phyloP scores from a whole-genome alignment of 495 filamentous ascomycete species.

The Clavariopsis aquatica region DNA sequence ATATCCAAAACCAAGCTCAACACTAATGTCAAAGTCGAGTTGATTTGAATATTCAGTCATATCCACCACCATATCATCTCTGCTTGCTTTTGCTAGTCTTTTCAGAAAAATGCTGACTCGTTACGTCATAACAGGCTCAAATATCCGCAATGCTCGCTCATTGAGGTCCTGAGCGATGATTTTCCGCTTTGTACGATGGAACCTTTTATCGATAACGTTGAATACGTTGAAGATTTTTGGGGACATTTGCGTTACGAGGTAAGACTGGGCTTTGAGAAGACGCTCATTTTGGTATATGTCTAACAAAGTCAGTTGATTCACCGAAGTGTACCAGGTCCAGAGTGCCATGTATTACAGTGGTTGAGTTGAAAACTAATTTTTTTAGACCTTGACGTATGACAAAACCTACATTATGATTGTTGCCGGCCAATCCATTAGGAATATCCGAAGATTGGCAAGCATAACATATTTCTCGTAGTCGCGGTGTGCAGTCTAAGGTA shows the following conservation, averaged over 20 bases:
- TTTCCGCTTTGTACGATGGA: slow-evolving; percentile 18
- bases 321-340: not conserved
- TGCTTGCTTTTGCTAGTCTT: slow-evolving; percentile 20
- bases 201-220: slow-evolving; percentile 22
- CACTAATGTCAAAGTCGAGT: slow-evolving; percentile 41
- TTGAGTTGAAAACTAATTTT: slow-evolving; percentile 19
- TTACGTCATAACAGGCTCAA: slow-evolving; percentile 22
- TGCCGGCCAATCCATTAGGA: not conserved
- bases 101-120: slow-evolving; percentile 26
- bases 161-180: slow-evolving; percentile 30
- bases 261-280: slow-evolving; percentile 2
- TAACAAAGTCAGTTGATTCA: not conserved
- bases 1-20: slow-evolving; percentile 38
- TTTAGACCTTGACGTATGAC: slow-evolving; percentile 21
- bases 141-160: slow-evolving; percentile 28
- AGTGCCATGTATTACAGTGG: slow-evolving; percentile 11
- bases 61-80: slow-evolving; percentile 23
- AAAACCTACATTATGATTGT: not conserved
- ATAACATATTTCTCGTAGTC: slow-evolving; percentile 19
- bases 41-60: slow-evolving; percentile 18
- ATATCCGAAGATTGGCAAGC: not conserved
- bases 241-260: slow-evolving; percentile 8
- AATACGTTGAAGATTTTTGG: slow-evolving; percentile 17
- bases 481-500: slow-evolving; percentile 11
- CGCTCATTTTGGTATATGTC: slow-evolving; percentile 21